Evolutionary conservation across 768 basidiomycete genomes (phyloP).

Genomic region (Mycena filopes): DNA sequence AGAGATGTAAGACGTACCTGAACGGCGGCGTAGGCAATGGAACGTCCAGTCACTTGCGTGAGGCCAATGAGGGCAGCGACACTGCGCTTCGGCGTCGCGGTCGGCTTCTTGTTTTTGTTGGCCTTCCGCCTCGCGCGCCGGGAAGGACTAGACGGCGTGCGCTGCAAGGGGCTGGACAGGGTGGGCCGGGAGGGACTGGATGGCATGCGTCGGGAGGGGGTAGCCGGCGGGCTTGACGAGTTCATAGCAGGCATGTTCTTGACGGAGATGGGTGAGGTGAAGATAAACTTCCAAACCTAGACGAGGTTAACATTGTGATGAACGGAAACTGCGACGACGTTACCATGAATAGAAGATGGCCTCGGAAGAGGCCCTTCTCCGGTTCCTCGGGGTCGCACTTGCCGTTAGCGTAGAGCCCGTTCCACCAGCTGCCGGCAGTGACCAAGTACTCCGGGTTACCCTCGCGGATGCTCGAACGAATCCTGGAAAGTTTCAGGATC

Average conservation of each 20-base stretch:
- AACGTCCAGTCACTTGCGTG: slow-evolving; percentile 29
- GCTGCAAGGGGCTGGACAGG: no score
- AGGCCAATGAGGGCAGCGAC: slow-evolving; percentile 26
- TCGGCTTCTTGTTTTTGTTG: neutral
- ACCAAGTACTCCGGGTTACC: neutral
- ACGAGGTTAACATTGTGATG: neutral
- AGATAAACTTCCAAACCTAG: neutral
- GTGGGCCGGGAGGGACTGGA: no score
- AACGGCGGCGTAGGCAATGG: slow-evolving; percentile 28
- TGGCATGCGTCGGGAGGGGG: neutral
- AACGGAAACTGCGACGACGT: no score
- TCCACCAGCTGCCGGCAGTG: slow-evolving; percentile 5
- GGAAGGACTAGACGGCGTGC: neutral
- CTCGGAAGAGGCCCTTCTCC: neutral
- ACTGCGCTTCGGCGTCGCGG: neutral
- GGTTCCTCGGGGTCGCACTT: neutral
- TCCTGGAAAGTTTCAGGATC: neutral
- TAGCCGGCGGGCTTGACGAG: neutral
- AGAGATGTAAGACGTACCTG: slow-evolving; percentile 30
- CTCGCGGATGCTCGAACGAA: neutral
- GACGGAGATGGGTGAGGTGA: neutral
- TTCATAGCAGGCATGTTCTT: neutral
- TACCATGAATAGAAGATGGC: neutral
- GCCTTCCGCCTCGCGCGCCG: no score
- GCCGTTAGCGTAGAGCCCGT: neutral